A percentile compares a stretch with the other conserved stretches of the same genome.
These are phyloP conservation scores for Glycine soja DNA, from an alignment of 306 rosid species.

Conservation along the genomic window DNA sequence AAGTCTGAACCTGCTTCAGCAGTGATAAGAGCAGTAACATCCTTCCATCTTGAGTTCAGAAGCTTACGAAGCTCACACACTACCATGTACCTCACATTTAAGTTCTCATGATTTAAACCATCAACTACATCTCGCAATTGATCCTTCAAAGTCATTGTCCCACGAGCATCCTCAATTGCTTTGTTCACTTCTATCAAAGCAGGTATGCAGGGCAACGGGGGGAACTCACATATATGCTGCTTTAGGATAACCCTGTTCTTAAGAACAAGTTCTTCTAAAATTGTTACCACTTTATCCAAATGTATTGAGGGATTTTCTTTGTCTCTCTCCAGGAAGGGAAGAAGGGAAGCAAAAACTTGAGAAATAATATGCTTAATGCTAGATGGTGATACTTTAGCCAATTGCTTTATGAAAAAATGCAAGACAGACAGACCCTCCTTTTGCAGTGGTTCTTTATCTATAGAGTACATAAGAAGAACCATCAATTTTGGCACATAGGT, in stretches of 20 bases:
- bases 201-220: slow-evolving; percentile 81
- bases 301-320: slow-evolving; percentile 68
- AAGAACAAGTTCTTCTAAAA: slow-evolving; percentile 84
- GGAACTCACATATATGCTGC: slow-evolving; percentile 79
- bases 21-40: slow-evolving; percentile 72
- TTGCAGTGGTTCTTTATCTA: slow-evolving; percentile 73
- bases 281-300: slow-evolving; percentile 76
- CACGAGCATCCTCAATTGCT: slow-evolving; percentile 84
- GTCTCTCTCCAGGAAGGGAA: slow-evolving; percentile 91
- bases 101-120: slow-evolving; percentile 94
- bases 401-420: slow-evolving; percentile 79
- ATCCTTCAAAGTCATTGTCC: slow-evolving; percentile 84
- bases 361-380: slow-evolving; percentile 91
- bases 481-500: slow-evolving; percentile 91
- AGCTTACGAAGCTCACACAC: slow-evolving; percentile 81
- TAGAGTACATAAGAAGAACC: slow-evolving; percentile 96
- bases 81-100: slow-evolving; percentile 96
- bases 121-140: slow-evolving; percentile 75
- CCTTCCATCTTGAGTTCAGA: slow-evolving; percentile 79
- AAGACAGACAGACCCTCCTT: slow-evolving; percentile 84
- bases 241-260: slow-evolving; percentile 69
- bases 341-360: slow-evolving; percentile 93
- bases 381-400: slow-evolving; percentile 77
- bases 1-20: slow-evolving; percentile 82
- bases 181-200: slow-evolving; percentile 80